Base-by-base conservation (phyloP, 139 green algal species). In the Coelastrella sp. region DNA sequence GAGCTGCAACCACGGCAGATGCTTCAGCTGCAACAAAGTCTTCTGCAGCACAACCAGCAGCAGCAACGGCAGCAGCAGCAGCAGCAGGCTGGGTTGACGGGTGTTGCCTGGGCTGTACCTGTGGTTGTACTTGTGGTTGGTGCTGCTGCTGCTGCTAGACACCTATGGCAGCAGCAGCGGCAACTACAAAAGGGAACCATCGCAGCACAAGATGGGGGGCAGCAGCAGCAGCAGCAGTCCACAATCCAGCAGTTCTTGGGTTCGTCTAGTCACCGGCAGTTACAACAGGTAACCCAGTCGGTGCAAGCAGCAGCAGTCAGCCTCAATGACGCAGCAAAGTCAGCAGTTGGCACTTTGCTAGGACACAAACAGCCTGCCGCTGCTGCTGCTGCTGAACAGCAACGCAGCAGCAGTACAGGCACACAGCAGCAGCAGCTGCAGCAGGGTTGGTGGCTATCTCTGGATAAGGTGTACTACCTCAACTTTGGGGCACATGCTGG, bases 81-180 rank as follows among this genome's bases (percentile, higher is more conserved):
- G 41, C 71, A 63, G 32, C n/a, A 11, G 3, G 64, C 27, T 9
- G 64, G 71, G n/a, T 19, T 41, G 23, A 37, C 41, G 7, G 32
- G 25, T 21, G n/a, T 62, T 40, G 30, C 45, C 25, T 5, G 27
- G n/a, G 71, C 32, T 79, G 71, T 43, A 51, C 67, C 67, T 76
- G 67, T 15, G 30, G 37, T 76, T 2, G 2, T 76, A 17, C 19
- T 63, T 37, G 71, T 41, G 27, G 71, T 23, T 63, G 71, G 71
- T 41, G 71, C 41, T 43, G 71, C 25, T 32, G 71, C 71, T 41
- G 71, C 41, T 62, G 71, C 71, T 5, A 27, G 71, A 8, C 41
- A 63, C 32, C 41, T 79, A 6, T 62, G n/a, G 71, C 38, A 73
- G 59, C 77, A 83, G 77, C 77, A 83, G 37, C 77, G 74, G 77